A percentile compares a stretch with the other conserved stretches of the same genome.
Evolutionary conservation across 345 rosid genomes (phyloP).

Genomic region (Arabidopsis thaliana): DNA sequence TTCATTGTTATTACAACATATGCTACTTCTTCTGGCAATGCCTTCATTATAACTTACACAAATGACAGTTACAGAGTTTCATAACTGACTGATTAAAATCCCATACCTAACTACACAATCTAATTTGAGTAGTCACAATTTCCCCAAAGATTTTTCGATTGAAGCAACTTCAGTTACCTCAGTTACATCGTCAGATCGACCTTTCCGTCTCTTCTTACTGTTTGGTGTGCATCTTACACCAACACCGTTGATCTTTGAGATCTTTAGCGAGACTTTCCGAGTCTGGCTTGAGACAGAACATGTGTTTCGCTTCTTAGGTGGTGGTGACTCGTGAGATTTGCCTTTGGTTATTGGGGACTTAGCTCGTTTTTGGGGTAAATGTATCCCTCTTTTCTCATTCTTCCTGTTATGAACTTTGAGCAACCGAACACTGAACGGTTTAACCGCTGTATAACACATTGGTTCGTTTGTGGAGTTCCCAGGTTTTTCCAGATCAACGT

Average conservation of each 20-base stretch:
- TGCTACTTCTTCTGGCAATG: conserved; percentile 31
- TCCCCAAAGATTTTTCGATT: background rate
- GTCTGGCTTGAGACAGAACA: conserved; percentile 42
- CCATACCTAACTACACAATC: conserved; percentile 34
- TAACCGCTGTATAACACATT: conserved; percentile 68
- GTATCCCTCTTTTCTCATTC: conserved; percentile 37
- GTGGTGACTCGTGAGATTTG: conserved; percentile 25
- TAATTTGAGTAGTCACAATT: conserved; percentile 30
- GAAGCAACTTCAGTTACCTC: conserved; percentile 42
- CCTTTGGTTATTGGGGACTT: conserved; percentile 58
- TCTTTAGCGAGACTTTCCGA: conserved; percentile 55
- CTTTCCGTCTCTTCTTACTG: conserved; percentile 72
- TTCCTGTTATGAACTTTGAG: conserved; percentile 46
- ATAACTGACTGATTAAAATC: conserved; percentile 23
- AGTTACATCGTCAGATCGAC: conserved; percentile 52
- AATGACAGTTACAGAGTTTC: conserved; percentile 39
- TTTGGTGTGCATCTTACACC: conserved; percentile 67
- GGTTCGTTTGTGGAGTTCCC: conserved; percentile 48
- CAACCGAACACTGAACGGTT: conserved; percentile 74
- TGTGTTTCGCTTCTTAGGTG: conserved; percentile 43
- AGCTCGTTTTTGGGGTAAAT: conserved; percentile 57
- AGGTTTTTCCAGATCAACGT: conserved; percentile 67
- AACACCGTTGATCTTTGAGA: conserved; percentile 55
- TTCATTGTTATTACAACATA: conserved; percentile 29
- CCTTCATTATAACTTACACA: conserved; percentile 39